phyloP scores from a whole-genome alignment of 106 monocot species.

The Dactylorhiza incarnata region DNA sequence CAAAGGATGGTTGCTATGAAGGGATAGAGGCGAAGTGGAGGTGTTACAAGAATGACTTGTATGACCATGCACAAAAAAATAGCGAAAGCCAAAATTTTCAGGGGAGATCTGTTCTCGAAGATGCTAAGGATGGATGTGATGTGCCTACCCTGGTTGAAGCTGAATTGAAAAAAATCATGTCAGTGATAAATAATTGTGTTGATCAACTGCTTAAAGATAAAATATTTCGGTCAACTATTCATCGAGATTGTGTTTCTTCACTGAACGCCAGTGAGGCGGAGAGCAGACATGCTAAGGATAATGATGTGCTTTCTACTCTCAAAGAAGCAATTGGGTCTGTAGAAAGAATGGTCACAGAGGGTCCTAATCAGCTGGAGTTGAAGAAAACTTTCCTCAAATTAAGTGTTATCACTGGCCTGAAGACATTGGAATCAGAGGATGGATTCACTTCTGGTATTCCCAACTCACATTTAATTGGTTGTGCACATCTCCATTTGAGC shows the following conservation, averaged over 20 bases:
- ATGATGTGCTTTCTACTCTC: slow-evolving; percentile 25
- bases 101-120: background rate
- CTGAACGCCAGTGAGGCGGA: slow-evolving; percentile 5
- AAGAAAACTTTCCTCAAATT: slow-evolving; percentile 36
- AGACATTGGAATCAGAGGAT: slow-evolving; percentile 13
- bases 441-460: slow-evolving; percentile 19
- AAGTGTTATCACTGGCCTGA: slow-evolving; percentile 23
- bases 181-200: slow-evolving; percentile 26
- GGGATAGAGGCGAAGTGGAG: background rate
- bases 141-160: slow-evolving; percentile 25
- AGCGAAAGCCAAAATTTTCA: background rate
- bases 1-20: background rate
- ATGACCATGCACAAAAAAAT: background rate
- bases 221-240: slow-evolving; percentile 28
- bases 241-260: slow-evolving; percentile 23
- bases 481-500: slow-evolving; percentile 50
- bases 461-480: slow-evolving; percentile 30
- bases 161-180: slow-evolving; percentile 25
- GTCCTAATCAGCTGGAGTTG: slow-evolving; percentile 18
- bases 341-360: slow-evolving; percentile 15
- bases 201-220: slow-evolving; percentile 28
- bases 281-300: slow-evolving; percentile 5
- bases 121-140: too few species aligned
- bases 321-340: slow-evolving; percentile 22
- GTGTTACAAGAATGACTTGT: slow-evolving; percentile 7